Evolutionary conservation across 192 early-diverging fungal genomes (phyloP), one percentile per base, ranked within the genome.

Genomic region (Phlyctochytrium arcticum): DNA sequence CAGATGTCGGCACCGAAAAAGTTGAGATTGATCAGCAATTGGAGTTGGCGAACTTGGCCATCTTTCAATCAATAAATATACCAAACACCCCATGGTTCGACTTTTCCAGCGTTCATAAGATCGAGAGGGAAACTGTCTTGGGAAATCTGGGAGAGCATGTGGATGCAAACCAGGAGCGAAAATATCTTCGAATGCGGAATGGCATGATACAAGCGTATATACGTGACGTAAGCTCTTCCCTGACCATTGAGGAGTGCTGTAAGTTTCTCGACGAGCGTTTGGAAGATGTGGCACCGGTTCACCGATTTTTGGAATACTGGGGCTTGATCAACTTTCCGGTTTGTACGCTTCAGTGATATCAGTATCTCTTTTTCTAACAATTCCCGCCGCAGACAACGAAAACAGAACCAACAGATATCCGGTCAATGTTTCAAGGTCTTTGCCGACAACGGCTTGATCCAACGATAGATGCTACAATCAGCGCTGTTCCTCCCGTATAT

Each of bases 311-410:
- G 57, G 54, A 42, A 26, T 27, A 54, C 30, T 62, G 59, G 59
- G 59, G 67, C 4, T 19, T 69, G n/a, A 69, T 69, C 48, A 60
- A 69, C 48, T 31, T 55, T 15, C 30, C 27, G 57, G 66, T 68
- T 4, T 17, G 30, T 10, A 0, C n/a, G n/a, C n/a, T n/a, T n/a
- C n/a, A n/a, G n/a, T n/a, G n/a, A n/a, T n/a, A n/a, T n/a, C n/a
- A n/a, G n/a, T n/a, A n/a, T n/a, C n/a, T n/a, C n/a, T n/a, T n/a
- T n/a, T n/a, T n/a, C n/a, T n/a, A n/a, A n/a, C n/a, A n/a, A n/a
- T n/a, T n/a, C n/a, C n/a, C n/a, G n/a, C n/a, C n/a, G n/a, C n/a
- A n/a, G n/a, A n/a, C n/a, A n/a, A n/a, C n/a, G n/a, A n/a, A 30
- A 30, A 30, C 19, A 17, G 50, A 30, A 53, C 50, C 19, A n/a